These are phyloP conservation scores for Solanum aculeatissimum DNA, from an alignment of 305 asterid species.

Conservation along the genomic window DNA sequence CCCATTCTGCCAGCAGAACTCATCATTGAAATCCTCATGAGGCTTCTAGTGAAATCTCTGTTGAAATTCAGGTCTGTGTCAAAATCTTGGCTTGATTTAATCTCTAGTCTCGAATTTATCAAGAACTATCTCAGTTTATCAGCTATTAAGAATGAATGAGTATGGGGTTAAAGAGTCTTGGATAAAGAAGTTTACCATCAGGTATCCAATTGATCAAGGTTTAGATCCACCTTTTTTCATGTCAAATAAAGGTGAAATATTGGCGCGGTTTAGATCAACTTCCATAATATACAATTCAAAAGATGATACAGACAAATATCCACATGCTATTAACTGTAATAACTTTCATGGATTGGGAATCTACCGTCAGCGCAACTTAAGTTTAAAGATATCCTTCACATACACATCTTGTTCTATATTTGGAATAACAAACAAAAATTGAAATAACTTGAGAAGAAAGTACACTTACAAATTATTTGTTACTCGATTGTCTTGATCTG, in stretches of 20 bases:
- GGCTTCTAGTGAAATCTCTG: neutral
- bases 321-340: neutral
- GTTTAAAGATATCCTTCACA: no score
- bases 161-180: conserved; percentile 14
- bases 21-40: no score
- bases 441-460: no score
- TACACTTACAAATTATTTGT: no score
- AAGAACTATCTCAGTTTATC: no score
- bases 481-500: no score
- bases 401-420: no score
- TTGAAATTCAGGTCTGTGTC: no score
- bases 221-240: conserved; percentile 4
- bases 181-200: conserved; percentile 20
- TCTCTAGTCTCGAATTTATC: no score
- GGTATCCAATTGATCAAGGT: neutral
- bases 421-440: no score
- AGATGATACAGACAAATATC: conserved; percentile 8
- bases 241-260: conserved; percentile 25
- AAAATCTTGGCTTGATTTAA: neutral
- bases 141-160: conserved; percentile 16
- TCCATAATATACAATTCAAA: conserved; percentile 26
- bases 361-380: no score
- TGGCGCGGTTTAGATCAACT: conserved; percentile 8
- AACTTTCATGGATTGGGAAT: conserved; percentile 8
- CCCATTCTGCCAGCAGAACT: no score